phyloP scores from a whole-genome alignment of 2,329 filamentous ascomycete species.

The Thelonectria olida region DNA sequence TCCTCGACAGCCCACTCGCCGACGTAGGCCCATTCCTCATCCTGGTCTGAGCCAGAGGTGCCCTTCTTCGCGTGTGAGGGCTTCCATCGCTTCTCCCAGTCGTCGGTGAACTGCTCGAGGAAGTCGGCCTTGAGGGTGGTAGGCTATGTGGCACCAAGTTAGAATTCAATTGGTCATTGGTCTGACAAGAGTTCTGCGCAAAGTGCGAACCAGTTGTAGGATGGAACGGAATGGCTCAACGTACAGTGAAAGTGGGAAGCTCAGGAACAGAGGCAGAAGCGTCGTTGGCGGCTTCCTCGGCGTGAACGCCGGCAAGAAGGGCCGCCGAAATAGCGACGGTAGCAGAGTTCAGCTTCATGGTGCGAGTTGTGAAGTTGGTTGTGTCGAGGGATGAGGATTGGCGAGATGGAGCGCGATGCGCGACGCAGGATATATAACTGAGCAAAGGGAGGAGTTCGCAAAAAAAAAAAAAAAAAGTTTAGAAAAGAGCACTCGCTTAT shows the following conservation, averaged over 20 bases:
- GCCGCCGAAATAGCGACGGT: conserved; percentile 80
- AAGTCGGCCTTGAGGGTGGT: conserved; percentile 90
- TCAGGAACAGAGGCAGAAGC: conserved; percentile 65
- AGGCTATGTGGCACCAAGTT: conserved; percentile 67
- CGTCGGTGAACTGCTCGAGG: conserved; percentile 97
- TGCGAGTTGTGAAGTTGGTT: conserved; percentile 61
- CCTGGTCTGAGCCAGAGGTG: conserved; percentile 73
- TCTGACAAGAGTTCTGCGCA: background rate
- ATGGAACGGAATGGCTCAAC: conserved; percentile 46
- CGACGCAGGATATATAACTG: conserved; percentile 25
- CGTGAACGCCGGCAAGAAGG: conserved; percentile 74
- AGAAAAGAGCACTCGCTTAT: background rate
- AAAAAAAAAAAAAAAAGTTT: conserved; percentile 15
- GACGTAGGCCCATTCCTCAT: conserved; percentile 97
- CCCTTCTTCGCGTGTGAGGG: conserved; percentile 97
- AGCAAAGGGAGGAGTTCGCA: conserved; percentile 13
- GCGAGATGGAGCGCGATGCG: conserved; percentile 33
- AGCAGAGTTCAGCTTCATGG: conserved; percentile 86
- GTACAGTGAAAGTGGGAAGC: conserved; percentile 88
- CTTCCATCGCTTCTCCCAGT: conserved; percentile 95
- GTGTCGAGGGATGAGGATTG: conserved; percentile 14
- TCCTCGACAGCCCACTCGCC: conserved; percentile 98
- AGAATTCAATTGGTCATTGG: conserved; percentile 33
- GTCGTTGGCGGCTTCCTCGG: conserved; percentile 71
- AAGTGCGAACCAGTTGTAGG: background rate